Percentiles rank a stretch among this genome's conserved stretches.
These are phyloP conservation scores for Fragilaria crotonensis DNA, from an alignment of 108 stramenopile genomes.

Conservation along the genomic window DNA sequence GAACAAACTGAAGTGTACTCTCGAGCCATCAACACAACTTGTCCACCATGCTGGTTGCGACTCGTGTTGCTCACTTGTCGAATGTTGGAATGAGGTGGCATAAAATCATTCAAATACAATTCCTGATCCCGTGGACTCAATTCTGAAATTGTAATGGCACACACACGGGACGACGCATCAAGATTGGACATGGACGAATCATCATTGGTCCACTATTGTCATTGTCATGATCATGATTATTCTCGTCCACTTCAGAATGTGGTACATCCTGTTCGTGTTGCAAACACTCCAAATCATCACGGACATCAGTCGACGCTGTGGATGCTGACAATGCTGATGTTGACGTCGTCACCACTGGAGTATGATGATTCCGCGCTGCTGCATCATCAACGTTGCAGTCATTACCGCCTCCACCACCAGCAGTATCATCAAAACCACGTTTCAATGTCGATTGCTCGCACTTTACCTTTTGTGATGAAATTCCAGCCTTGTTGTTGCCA, in stretches of 20 bases:
- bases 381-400: neutral
- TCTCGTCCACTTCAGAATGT: neutral
- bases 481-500: neutral
- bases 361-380: no score
- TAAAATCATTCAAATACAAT: conserved; percentile 39
- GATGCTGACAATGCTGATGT: neutral
- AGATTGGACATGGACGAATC: conserved; percentile 22
- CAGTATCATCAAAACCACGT: neutral
- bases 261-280: neutral
- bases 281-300: neutral
- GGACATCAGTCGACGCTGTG: conserved; percentile 4
- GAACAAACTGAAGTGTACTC: neutral
- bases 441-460: no score
- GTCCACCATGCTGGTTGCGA: neutral
- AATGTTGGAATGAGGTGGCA: conserved; percentile 27
- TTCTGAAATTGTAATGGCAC: conserved; percentile 26
- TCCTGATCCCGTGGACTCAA: conserved; percentile 25
- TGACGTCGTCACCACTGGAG: no score
- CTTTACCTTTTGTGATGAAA: no score
- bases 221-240: neutral
- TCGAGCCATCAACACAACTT: neutral
- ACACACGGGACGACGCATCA: conserved; percentile 14
- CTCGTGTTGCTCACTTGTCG: neutral
- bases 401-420: no score
- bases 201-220: conserved; percentile 17